phyloP scores from a whole-genome alignment of 345 rosid genomes.

The Lumnitzera littorea region DNA sequence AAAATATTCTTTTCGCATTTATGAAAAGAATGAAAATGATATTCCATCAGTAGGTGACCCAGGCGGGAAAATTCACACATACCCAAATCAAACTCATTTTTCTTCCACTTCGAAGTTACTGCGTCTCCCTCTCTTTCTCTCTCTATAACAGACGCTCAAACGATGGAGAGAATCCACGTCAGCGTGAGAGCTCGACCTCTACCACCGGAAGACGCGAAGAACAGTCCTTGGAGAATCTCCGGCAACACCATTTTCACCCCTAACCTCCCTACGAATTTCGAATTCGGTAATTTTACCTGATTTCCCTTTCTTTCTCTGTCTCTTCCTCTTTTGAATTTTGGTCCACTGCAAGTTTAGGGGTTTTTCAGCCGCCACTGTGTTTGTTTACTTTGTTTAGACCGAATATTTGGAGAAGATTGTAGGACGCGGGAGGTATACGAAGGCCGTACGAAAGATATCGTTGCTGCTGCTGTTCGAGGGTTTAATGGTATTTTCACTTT shows the following conservation, averaged over 20 bases:
- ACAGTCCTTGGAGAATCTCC: slow-evolving; percentile 78
- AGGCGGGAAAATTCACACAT: too few relatives aligned
- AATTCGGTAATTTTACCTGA: slow-evolving; percentile 41
- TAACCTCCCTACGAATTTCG: slow-evolving; percentile 47
- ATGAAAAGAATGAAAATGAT: too few relatives aligned
- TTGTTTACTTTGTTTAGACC: slow-evolving; percentile 27
- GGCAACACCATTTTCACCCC: slow-evolving; percentile 58
- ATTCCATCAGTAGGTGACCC: too few relatives aligned
- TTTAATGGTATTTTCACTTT: slow-evolving; percentile 59
- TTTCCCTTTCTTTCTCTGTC: background rate
- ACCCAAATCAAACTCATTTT: too few relatives aligned
- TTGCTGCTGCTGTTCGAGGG: slow-evolving; percentile 79
- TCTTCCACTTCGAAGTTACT: too few relatives aligned
- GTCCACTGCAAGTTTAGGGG: too few relatives aligned
- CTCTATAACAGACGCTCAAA: background rate
- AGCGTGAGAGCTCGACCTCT: slow-evolving; percentile 78
- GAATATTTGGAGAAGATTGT: slow-evolving; percentile 56
- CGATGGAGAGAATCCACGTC: slow-evolving; percentile 87
- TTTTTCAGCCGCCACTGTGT: background rate
- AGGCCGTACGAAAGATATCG: slow-evolving; percentile 70
- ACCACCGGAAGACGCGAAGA: slow-evolving; percentile 61
- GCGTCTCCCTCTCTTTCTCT: background rate
- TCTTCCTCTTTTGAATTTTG: background rate
- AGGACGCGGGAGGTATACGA: slow-evolving; percentile 59
- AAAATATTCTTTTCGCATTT: too few relatives aligned